These are phyloP conservation scores for Obba rivulosa DNA, from an alignment of 768 basidiomycete species.

Conservation along the genomic window DNA sequence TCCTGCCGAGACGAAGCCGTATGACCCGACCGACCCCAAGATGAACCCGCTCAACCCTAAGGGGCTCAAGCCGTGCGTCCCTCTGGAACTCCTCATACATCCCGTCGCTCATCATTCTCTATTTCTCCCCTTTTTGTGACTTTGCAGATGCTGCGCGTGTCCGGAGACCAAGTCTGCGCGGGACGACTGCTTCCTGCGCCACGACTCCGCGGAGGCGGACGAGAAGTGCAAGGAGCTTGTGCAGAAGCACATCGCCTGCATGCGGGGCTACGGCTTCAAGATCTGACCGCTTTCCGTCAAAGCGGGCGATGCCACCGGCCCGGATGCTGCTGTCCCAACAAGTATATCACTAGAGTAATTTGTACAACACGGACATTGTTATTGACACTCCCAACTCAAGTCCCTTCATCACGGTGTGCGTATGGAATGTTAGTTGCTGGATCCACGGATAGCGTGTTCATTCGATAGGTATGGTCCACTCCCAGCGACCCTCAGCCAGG, in stretches of 20 bases:
- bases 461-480: constrained; percentile 66
- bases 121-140: neutral
- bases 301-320: no score
- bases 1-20: constrained; percentile 26
- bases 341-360: no score
- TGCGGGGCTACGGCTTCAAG: constrained; percentile 88
- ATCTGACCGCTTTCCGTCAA: constrained; percentile 31
- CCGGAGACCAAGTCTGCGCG: constrained; percentile 88
- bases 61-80: constrained; percentile 88
- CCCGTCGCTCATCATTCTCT: neutral
- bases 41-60: constrained; percentile 88
- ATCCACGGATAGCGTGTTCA: neutral
- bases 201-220: constrained; percentile 55
- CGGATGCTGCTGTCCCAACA: no score
- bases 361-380: no score
- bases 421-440: no score
- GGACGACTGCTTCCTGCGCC: constrained; percentile 90
- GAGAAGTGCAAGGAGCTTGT: constrained; percentile 81
- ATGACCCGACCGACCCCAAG: constrained; percentile 70
- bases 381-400: no score
- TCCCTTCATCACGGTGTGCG: no score
- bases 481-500: constrained; percentile 80
- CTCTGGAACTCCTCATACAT: neutral
- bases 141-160: constrained; percentile 87
- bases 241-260: constrained; percentile 81